Conservation (phyloP, 1,139 yeast genomes). For the Candida albicans region DNA sequence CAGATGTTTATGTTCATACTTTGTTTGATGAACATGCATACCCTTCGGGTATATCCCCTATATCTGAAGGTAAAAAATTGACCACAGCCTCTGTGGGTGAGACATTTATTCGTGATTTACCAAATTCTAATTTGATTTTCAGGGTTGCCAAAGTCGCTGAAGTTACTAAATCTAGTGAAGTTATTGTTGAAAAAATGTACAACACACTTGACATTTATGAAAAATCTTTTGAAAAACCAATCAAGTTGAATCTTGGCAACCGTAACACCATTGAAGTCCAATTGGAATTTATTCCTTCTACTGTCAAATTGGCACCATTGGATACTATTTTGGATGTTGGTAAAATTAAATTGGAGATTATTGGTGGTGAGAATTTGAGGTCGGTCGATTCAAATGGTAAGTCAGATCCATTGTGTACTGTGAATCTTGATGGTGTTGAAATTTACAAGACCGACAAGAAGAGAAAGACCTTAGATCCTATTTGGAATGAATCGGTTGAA, state of each 20-base stretch:
- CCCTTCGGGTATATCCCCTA: slow-evolving; percentile 58
- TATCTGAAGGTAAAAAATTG: slow-evolving; percentile 39
- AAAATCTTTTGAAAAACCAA: slow-evolving; percentile 47
- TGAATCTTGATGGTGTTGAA: slow-evolving; percentile 54
- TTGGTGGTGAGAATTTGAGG: slow-evolving; percentile 52
- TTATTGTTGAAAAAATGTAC: slow-evolving; percentile 49
- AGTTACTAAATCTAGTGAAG: slow-evolving; percentile 47
- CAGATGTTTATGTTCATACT: slow-evolving; percentile 55
- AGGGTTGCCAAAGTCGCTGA: slow-evolving; percentile 55
- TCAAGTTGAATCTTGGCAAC: slow-evolving; percentile 45
- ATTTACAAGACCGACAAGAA: slow-evolving; percentile 58
- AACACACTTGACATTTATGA: slow-evolving; percentile 55
- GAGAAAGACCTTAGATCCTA: slow-evolving; percentile 67
- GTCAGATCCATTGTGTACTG: slow-evolving; percentile 64
- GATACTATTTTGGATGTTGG: slow-evolving; percentile 75
- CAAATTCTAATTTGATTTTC: slow-evolving; percentile 55
- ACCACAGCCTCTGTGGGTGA: slow-evolving; percentile 49
- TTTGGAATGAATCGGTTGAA: slow-evolving; percentile 64
- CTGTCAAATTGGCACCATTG: slow-evolving; percentile 50
- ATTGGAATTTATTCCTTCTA: slow-evolving; percentile 62
- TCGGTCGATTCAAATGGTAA: slow-evolving; percentile 72
- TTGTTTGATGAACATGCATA: slow-evolving; percentile 63
- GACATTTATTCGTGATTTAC: slow-evolving; percentile 68
- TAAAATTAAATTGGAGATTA: slow-evolving; percentile 51
- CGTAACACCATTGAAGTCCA: slow-evolving; percentile 45